Conservation (phyloP, 2,329 filamentous ascomycete species). For the Elsinoe ampelina region DNA sequence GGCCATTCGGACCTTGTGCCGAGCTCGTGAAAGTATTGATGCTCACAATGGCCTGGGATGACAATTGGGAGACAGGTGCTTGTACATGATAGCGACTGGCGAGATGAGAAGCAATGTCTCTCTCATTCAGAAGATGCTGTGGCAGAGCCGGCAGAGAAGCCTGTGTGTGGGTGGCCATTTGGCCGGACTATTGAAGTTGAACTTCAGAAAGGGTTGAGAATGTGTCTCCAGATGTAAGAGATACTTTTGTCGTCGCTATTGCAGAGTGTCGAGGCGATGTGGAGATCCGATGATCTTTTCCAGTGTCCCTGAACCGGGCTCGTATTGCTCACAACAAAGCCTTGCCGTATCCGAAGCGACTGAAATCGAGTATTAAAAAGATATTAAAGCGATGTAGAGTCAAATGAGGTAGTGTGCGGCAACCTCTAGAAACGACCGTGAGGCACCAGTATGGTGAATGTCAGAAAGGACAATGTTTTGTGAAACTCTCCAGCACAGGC, state of each 20-base stretch:
- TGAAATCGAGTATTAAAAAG: background rate
- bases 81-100: constrained; percentile 88
- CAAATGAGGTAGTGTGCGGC: background rate
- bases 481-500: background rate
- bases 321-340: constrained; percentile 11
- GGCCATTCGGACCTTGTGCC: constrained; percentile 78
- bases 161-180: constrained; percentile 51
- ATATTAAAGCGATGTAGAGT: background rate
- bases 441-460: background rate
- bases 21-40: constrained; percentile 93
- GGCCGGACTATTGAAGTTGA: background rate
- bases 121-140: constrained; percentile 69
- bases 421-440: constrained; percentile 5
- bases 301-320: background rate
- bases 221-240: background rate
- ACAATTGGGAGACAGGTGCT: constrained; percentile 76
- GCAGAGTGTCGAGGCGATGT: background rate
- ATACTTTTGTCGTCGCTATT: background rate
- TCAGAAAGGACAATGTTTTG: background rate
- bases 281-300: constrained; percentile 1
- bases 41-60: constrained; percentile 82
- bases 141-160: constrained; percentile 82
- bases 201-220: background rate
- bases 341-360: background rate
- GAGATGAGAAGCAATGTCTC: constrained; percentile 70